Conservation (phyloP, 805 yeast species). For the Metschnikowia proteae region DNA sequence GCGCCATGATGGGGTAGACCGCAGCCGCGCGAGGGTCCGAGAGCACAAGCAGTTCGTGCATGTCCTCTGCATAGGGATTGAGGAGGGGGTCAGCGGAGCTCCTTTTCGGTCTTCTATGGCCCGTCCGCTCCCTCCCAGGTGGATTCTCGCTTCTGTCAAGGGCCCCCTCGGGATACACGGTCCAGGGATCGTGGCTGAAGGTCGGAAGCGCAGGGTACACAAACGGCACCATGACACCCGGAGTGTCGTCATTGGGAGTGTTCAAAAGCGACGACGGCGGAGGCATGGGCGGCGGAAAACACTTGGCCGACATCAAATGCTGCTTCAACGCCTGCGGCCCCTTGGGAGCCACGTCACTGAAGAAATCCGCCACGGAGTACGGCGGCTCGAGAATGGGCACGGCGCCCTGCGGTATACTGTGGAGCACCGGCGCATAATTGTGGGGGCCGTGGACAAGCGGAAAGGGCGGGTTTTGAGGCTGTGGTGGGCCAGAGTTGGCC, state of each 20-base stretch:
- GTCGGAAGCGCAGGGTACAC: constrained; percentile 42
- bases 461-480: constrained; percentile 1
- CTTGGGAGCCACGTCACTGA: constrained; percentile 27
- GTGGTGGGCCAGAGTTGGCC: not conserved
- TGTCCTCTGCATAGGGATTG: not conserved
- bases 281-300: constrained; percentile 41
- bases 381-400: constrained; percentile 36
- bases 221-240: constrained; percentile 42
- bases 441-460: not conserved
- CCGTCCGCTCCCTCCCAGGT: not conserved
- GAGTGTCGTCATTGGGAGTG: not conserved
- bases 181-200: constrained; percentile 14
- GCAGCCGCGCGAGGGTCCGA: not conserved
- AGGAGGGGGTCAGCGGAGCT: not conserved
- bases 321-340: constrained; percentile 18
- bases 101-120: not conserved
- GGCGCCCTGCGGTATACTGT: constrained; percentile 35
- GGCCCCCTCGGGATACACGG: constrained; percentile 6
- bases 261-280: constrained; percentile 19
- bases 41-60: not conserved
- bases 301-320: constrained; percentile 21
- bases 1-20: constrained; percentile 26
- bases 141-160: not conserved
- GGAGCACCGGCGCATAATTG: constrained; percentile 21
- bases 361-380: constrained; percentile 30